Evolutionary conservation across 768 basidiomycete genomes (phyloP).

Genomic region (Epithele typhae): DNA sequence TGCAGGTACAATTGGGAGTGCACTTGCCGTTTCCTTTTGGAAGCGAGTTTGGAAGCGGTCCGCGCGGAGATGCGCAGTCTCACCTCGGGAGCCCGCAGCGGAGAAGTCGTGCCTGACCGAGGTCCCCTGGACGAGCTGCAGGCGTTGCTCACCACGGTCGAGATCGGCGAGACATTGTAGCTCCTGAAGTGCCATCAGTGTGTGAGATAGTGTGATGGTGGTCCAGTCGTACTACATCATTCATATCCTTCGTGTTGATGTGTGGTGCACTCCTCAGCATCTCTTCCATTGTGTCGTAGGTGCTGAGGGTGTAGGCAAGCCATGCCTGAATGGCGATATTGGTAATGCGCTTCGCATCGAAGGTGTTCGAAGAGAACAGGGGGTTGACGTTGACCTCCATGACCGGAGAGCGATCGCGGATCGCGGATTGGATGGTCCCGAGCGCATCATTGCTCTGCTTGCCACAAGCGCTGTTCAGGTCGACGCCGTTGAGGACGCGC

Average conservation of each 20-base stretch:
- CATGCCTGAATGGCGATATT: conserved; percentile 25
- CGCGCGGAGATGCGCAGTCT: conserved; percentile 18
- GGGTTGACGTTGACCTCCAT: conserved; percentile 18
- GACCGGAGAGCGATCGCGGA: conserved; percentile 13
- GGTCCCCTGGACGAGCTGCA: conserved; percentile 24
- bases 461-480: conserved; percentile 51
- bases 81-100: conserved; percentile 6
- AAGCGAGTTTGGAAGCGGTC: conserved; percentile 29
- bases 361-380: conserved; percentile 12
- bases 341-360: conserved; percentile 7
- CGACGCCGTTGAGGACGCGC: conserved; percentile 45
- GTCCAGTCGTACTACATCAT: conserved; percentile 29
- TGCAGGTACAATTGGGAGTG: too few species aligned
- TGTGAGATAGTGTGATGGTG: neutral
- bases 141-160: conserved; percentile 21
- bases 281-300: conserved; percentile 35
- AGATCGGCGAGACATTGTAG: conserved; percentile 16
- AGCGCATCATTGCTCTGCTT: conserved; percentile 24
- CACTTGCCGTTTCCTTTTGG: too few species aligned
- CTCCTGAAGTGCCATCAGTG: conserved; percentile 7
- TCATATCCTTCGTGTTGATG: conserved; percentile 41
- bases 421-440: conserved; percentile 33
- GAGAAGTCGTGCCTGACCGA: conserved; percentile 21
- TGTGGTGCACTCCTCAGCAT: conserved; percentile 37
- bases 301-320: conserved; percentile 34